These are phyloP conservation scores for Pythium dissotocum DNA, from an alignment of 352 stramenopile species.

Conservation along the genomic window DNA sequence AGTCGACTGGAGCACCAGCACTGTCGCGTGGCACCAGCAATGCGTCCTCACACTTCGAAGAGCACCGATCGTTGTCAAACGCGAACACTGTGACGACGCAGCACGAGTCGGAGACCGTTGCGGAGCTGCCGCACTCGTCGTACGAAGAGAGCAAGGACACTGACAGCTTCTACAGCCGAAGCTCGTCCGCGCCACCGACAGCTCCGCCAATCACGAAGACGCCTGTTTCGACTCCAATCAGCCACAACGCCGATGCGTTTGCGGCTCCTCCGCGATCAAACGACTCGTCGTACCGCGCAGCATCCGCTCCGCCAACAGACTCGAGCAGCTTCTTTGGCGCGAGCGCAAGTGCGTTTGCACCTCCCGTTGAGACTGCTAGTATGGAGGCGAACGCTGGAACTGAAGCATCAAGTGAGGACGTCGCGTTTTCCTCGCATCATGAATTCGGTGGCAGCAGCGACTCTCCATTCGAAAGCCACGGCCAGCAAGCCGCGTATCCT, in stretches of 20 bases:
- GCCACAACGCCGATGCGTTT: not conserved
- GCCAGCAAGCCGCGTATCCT: not conserved
- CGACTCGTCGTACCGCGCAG: not conserved
- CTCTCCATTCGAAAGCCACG: not conserved
- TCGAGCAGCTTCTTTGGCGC: not conserved
- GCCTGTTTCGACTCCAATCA: not conserved
- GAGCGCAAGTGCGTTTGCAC: not conserved
- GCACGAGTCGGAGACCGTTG: not conserved
- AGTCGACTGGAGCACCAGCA: slow-evolving; percentile 15
- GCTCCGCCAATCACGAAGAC: not conserved
- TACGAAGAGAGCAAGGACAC: not conserved
- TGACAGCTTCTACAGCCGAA: slow-evolving; percentile 18
- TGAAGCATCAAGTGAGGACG: not conserved
- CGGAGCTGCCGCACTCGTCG: not conserved
- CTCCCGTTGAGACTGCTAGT: not conserved
- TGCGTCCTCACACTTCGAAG: slow-evolving; percentile 38
- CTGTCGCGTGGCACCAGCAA: slow-evolving; percentile 41
- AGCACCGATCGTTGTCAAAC: slow-evolving; percentile 17
- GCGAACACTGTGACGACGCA: not conserved
- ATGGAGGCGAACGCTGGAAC: not conserved
- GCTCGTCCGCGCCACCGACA: not conserved
- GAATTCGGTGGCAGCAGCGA: slow-evolving; percentile 7
- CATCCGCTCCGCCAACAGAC: slow-evolving; percentile 5
- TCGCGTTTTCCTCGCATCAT: not conserved
- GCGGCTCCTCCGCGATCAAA: not conserved